These are phyloP conservation scores for Sicyos edulis DNA, from an alignment of 306 rosid genomes.

Conservation along the genomic window DNA sequence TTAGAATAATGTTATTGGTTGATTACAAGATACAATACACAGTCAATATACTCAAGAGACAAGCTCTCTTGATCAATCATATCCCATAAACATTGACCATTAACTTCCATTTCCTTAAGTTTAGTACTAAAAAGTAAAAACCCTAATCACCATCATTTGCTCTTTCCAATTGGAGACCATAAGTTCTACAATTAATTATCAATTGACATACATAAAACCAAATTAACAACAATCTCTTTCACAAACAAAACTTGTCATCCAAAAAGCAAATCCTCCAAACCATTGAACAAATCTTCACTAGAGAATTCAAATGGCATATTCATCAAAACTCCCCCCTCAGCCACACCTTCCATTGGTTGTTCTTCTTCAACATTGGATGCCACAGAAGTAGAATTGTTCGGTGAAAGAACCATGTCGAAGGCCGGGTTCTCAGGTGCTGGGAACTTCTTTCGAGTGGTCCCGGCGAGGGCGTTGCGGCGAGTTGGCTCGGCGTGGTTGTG, in stretches of 20 bases:
- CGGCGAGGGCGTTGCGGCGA: conserved; percentile 45
- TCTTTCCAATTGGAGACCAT: background rate
- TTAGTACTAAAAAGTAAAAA: background rate
- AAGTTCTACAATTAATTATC: background rate
- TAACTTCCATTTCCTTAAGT: background rate
- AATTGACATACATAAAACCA: background rate
- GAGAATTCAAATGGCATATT: conserved; percentile 12
- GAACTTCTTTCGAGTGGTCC: conserved; percentile 42
- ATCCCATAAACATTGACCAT: background rate
- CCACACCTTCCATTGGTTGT: background rate
- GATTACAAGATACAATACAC: background rate
- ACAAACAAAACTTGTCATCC: background rate
- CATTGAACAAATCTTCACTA: background rate
- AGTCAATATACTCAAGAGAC: background rate
- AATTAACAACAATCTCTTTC: background rate
- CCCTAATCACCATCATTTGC: background rate
- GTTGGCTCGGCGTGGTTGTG: conserved; percentile 72
- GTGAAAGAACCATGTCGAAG: background rate
- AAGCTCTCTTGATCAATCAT: background rate
- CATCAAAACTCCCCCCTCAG: background rate
- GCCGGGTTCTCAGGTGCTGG: conserved; percentile 1
- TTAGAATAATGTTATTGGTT: background rate
- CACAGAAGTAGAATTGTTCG: background rate
- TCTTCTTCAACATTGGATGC: conserved; percentile 9
- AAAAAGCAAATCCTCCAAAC: conserved; percentile 15